Evolutionary conservation across 1,284 basidiomycete species (phyloP), one percentile per base, ranked within the genome.

Genomic region (Sanghuangporus sanghuang): DNA sequence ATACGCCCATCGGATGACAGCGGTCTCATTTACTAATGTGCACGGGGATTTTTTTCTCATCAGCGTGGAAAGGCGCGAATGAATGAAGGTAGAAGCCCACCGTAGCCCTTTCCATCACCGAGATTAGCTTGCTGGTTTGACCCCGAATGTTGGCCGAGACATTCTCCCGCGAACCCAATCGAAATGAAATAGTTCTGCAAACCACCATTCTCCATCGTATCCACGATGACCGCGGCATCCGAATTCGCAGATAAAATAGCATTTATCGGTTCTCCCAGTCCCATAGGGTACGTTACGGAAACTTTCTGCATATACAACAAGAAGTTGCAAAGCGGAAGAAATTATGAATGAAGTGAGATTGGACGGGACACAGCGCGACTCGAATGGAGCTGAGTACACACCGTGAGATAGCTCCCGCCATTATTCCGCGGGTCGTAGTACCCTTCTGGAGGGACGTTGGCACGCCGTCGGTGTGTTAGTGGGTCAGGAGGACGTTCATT

Each of bases 241-340:
- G 94, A 96, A 52, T 87, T 80, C 27, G 82, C 90, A n/a, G 91
- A 89, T 38, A 98, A 77, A 71, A 98, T 93, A 62, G 85, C 81
- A 69, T 98, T 98, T 63, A 98, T 76, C 2, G 95, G 96, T 76
- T 98, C 96, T 48, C 93, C 92, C 61, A 92, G 83, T 7, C 93
- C 92, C 57, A 78, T 71, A 14, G 93, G 90, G 69, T 79, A 87
- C 18, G 93, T 89, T 40, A 77, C 72, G 61, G 83, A 78, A 27
- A 90, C 81, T 71, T 78, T 71, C 85, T 87, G 40, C 65, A 53
- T 58, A 61, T 40, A 53, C n/a, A 21, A 52, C 6, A 38, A 3
- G 32, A 50, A 18, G 8, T 16, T 46, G 21, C 21, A 18, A 18
- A n/a, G 44, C 3, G 4, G 54, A 14, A 46, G 21, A 50, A 46